These are phyloP conservation scores for Fusarium pseudonygamai DNA, from an alignment of 2,329 filamentous ascomycete species.

Conservation along the genomic window DNA sequence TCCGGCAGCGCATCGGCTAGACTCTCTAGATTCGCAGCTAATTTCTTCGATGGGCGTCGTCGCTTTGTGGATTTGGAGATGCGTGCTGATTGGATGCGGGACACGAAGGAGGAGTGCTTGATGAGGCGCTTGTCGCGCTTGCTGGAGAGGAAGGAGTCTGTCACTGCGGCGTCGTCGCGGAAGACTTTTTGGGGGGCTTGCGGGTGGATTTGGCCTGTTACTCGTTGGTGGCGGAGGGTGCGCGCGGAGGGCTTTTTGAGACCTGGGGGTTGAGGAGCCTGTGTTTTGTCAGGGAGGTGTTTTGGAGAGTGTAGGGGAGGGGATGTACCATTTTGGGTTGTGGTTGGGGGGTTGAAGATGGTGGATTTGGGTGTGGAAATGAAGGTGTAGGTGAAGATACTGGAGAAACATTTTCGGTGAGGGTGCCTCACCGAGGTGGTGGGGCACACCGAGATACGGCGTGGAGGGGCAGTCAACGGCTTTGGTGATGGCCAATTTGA, in stretches of 20 bases:
- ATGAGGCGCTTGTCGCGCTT: slow-evolving; percentile 88
- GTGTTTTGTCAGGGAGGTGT: not conserved
- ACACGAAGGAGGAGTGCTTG: slow-evolving; percentile 82
- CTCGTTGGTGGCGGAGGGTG: slow-evolving; percentile 62
- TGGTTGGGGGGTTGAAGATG: not conserved
- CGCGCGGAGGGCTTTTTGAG: slow-evolving; percentile 67
- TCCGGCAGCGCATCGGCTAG: slow-evolving; percentile 84
- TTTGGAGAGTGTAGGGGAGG: accelerated
- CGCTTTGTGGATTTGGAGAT: slow-evolving; percentile 42
- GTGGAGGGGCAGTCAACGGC: slow-evolving; percentile 33
- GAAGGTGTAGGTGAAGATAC: not conserved
- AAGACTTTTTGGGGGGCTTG: slow-evolving; percentile 62
- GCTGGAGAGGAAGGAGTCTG: slow-evolving; percentile 70
- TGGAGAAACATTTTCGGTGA: slow-evolving; percentile 44
- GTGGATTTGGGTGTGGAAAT: not conserved
- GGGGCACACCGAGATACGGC: slow-evolving; percentile 36
- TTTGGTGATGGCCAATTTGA: too few relatives aligned
- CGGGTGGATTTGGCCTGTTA: slow-evolving; percentile 59
- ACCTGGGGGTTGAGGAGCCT: slow-evolving; percentile 48
- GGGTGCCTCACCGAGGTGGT: slow-evolving; percentile 31
- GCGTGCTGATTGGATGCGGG: slow-evolving; percentile 72
- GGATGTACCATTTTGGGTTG: slow-evolving; percentile 32
- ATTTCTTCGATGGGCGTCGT: slow-evolving; percentile 77
- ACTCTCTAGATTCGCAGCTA: slow-evolving; percentile 77
- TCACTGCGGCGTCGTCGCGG: slow-evolving; percentile 60